Base-by-base conservation (phyloP, 2,329 filamentous ascomycete species). In the Paramyrothecium sp. region DNA sequence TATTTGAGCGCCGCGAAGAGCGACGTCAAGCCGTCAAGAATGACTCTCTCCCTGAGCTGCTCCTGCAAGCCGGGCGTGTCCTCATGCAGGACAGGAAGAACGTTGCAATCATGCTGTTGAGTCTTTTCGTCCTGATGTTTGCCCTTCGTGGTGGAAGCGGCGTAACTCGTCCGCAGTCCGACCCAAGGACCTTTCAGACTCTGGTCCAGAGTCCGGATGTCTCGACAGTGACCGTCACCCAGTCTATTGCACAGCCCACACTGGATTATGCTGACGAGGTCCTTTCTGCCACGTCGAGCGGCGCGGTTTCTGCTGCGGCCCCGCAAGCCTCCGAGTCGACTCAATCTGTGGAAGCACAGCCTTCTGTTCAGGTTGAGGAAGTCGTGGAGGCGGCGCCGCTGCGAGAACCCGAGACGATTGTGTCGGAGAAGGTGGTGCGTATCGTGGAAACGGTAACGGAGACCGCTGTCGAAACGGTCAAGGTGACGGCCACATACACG, bases 31-130 rank as follows among this genome's bases (percentile, higher is more conserved):
- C 65, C 23, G 71, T 73, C 54, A 73, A 80, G 58, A 71, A 71
- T 11, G 81, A 81, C 0, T 81, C 81, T 2, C 74, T 88, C 12
- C 72, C 77, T 0, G 80, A 85, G 58, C 72, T 88, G 10, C 65
- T 88, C 0, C 63, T 83, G 10, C 81, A 84, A 60, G 82, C 84
- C 0, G 72, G 75, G 53, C 76, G 78, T 33, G 80, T 88, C 8
- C 68, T 83, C 19, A 65, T 88, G 63, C 77, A 80, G 51, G 85
- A 88, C 62, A 77, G 77, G 57, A 86, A 82, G 72, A 88, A 88
- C 56, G 67, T 87, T 11, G 71, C 78, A n/a, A 87, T 88, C 23
- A 73, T 76, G 5, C 64, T 83, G 0, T 71, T 89, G 53, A 79
- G 81, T 55, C 57, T 82, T 2, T 66, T 88, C n/a, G 77, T 86